Evolutionary conservation across 2,329 filamentous ascomycete species (phyloP), one percentile per base, ranked within the genome.

Genomic region (Paraphaeosphaeria sporulosa): DNA sequence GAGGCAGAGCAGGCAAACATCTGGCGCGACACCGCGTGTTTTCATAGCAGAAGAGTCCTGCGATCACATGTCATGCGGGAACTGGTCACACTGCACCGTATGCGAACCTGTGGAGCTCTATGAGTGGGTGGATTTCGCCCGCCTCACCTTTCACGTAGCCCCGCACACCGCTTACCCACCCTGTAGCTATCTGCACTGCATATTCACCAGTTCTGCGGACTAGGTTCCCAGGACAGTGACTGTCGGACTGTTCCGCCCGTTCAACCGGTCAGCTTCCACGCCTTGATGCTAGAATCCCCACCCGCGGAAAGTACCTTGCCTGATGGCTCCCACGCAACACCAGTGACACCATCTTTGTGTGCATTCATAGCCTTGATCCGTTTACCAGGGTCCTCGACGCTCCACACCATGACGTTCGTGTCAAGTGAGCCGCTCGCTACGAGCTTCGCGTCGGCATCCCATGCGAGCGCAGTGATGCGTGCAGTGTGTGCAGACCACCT

Each of bases 331-430:
- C 94, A 99, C 13, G 86, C 86, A 17, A 98, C 90, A 17, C 92
- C 94, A 67, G 90, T 93, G 19, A 98, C 93, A 10, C 95, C 95
- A 73, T 98, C 95, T 81, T 97, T 97, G 81, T 99, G 95, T 52
- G 94, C 93, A 73, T 97, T 96, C 23, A 88, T 80, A 15, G 89
- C 90, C 82, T 95, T 94, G 67, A 96, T 86, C 67, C 94, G 86
- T 78, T 91, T 91, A 2, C 92, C 93, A 0, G 94, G 94, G 74
- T 92, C 91, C 46, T 83, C 81, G 58, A 97, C 79, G 76, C 92
- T 97, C 93, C 95, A 99, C 32, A 97, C 89, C 75, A 92, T 94
- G 21, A 99, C 86, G 72, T 96, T 93, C 0, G 94, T 97, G 76
- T 99, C 95, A 52, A 99, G 81, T 48, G 88, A 90, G 13, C 94